Conservation (phyloP, 352 stramenopile genomes). For the Globisporangium okanoganense region DNA sequence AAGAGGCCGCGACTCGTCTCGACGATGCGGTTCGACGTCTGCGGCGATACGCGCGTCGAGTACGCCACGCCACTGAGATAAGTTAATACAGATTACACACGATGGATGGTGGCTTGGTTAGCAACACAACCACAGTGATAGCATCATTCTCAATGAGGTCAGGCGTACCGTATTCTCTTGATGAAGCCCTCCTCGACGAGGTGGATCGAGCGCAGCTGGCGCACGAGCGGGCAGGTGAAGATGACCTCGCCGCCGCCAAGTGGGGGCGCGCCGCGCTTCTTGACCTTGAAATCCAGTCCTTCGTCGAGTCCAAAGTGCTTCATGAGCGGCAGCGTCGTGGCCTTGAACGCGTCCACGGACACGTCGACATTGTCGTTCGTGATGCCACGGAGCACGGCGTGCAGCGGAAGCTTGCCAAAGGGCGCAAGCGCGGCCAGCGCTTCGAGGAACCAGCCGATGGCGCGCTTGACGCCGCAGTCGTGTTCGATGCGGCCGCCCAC, state of each 20-base stretch:
- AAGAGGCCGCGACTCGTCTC: conserved; percentile 95
- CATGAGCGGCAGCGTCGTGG: conserved; percentile 94
- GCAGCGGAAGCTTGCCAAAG: conserved; percentile 96
- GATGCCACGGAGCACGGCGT: conserved; percentile 93
- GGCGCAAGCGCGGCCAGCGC: conserved; percentile 95
- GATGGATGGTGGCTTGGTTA: neutral
- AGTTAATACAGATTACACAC: conserved; percentile 20
- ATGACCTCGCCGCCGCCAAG: conserved; percentile 87
- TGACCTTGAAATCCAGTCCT: conserved; percentile 81
- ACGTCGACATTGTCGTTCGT: conserved; percentile 93
- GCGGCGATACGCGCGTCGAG: conserved; percentile 95
- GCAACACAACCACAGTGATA: conserved; percentile 1
- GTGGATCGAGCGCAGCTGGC: conserved; percentile 93
- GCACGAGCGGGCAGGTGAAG: conserved; percentile 94
- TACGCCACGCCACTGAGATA: conserved; percentile 89
- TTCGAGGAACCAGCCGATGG: conserved; percentile 99
- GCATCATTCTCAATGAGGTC: neutral
- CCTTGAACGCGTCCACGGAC: conserved; percentile 93
- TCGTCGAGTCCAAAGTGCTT: conserved; percentile 96
- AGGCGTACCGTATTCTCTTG: conserved; percentile 91
- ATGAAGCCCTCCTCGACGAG: conserved; percentile 97
- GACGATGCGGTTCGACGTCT: conserved; percentile 97
- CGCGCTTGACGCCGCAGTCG: conserved; percentile 89
- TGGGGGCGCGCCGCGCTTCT: conserved; percentile 88
- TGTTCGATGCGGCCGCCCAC: conserved; percentile 94